A percentile compares a stretch with the other conserved stretches of the same genome.
Conservation (phyloP, 129 eudicot genomes). For the Escallonia rubra region DNA sequence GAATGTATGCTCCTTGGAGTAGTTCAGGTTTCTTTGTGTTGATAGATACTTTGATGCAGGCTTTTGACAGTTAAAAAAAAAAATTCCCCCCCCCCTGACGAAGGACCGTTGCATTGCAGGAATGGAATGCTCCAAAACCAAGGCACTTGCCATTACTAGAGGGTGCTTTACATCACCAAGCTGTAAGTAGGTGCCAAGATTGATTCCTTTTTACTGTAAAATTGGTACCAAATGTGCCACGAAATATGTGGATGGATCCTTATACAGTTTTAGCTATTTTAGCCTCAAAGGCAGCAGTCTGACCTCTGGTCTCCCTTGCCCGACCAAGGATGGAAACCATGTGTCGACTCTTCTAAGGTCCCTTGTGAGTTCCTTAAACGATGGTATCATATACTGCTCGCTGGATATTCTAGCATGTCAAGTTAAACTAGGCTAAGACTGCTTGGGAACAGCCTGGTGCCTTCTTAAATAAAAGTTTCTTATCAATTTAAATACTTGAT, state of each 20-base stretch:
- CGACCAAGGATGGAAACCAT: conserved; percentile 71
- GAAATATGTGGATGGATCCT: conserved; percentile 4
- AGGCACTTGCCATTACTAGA: conserved; percentile 53
- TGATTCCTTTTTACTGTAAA: conserved; percentile 1
- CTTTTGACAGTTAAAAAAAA: conserved; percentile 1
- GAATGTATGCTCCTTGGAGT: not conserved
- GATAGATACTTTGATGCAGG: not conserved
- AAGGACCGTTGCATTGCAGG: conserved; percentile 40
- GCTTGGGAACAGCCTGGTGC: not conserved
- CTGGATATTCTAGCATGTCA: conserved; percentile 1
- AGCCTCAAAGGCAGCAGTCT: conserved; percentile 40
- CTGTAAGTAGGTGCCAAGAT: conserved; percentile 57
- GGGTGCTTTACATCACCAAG: conserved; percentile 55
- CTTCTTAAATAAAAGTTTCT: not conserved
- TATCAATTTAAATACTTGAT: conserved; percentile 2
- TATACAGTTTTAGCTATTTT: conserved; percentile 7
- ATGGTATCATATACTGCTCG: not conserved
- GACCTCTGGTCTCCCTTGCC: conserved; percentile 69
- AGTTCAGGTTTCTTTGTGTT: not conserved
- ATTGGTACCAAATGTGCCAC: conserved; percentile 6
- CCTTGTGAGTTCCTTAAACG: conserved; percentile 37
- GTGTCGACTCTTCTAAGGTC: conserved; percentile 25
- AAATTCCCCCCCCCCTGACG: not conserved
- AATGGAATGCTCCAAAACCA: conserved; percentile 85
- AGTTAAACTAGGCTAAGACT: not conserved